Conservation (phyloP, 371 early-diverging fungal species). For the Mucor velutinosus region DNA sequence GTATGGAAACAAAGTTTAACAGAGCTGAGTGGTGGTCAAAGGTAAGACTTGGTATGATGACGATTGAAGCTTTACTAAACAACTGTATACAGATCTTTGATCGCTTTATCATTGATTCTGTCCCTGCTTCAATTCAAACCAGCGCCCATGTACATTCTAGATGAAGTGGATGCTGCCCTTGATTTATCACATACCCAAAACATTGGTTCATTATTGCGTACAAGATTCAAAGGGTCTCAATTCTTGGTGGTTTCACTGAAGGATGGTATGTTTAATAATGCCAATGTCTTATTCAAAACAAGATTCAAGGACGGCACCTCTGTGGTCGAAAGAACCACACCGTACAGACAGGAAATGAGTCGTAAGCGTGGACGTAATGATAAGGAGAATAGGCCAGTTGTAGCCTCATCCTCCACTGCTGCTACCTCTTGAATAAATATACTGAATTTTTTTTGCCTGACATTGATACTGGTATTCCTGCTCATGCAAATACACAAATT, state of each 20-base stretch:
- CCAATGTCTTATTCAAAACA: constrained; percentile 97
- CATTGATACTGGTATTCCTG: too few relatives aligned
- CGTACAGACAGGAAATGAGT: constrained; percentile 14
- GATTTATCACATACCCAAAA: constrained; percentile 99
- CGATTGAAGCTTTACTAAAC: too few relatives aligned
- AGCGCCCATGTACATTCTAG: constrained; percentile 99
- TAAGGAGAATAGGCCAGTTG: constrained; percentile 2
- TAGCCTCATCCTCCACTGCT: not conserved
- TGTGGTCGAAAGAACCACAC: constrained; percentile 74
- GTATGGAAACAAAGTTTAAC: constrained; percentile 98
- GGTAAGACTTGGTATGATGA: constrained; percentile 61
- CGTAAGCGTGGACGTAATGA: constrained; percentile 17
- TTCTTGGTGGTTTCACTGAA: constrained; percentile 99
- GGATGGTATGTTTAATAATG: constrained; percentile 99
- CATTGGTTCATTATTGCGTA: constrained; percentile 96
- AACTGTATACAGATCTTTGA: constrained; percentile 67
- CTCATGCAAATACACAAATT: too few relatives aligned
- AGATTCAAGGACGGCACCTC: constrained; percentile 97
- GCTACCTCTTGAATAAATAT: not conserved
- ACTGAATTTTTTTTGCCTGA: too few relatives aligned
- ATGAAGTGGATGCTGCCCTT: constrained; percentile 99
- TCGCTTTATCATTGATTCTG: constrained; percentile 97
- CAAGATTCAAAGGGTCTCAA: constrained; percentile 97
- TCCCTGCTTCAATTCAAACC: constrained; percentile 98
- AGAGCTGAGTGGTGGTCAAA: constrained; percentile 99